phyloP scores from a whole-genome alignment of 495 filamentous ascomycete genomes.

The Neurospora sp. region DNA sequence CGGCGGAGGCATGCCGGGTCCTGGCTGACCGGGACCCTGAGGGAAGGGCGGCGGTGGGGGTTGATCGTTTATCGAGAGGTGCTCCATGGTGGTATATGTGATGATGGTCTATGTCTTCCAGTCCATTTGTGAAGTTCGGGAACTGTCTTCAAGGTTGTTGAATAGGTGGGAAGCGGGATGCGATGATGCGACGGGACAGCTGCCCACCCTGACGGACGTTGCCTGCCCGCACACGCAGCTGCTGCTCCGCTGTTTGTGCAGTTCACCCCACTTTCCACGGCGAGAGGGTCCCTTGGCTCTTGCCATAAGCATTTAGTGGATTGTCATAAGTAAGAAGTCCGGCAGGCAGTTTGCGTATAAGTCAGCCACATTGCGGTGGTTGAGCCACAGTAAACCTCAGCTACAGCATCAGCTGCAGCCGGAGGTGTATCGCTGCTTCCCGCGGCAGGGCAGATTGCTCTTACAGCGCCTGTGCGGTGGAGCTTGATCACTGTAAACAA shows the following conservation, averaged over 20 bases:
- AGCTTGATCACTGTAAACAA: neutral
- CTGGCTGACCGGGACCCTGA: slow-evolving; percentile 5
- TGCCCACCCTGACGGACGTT: neutral
- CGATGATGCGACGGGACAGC: neutral
- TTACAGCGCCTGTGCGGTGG: neutral
- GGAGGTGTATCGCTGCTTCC: neutral
- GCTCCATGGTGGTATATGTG: slow-evolving; percentile 34
- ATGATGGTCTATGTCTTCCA: slow-evolving; percentile 2
- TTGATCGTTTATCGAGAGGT: slow-evolving; percentile 34
- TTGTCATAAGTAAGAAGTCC: neutral
- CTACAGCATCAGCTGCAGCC: neutral
- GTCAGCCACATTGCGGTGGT: neutral
- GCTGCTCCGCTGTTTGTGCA: neutral
- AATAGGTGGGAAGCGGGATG: neutral
- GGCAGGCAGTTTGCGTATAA: neutral
- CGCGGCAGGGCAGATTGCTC: neutral
- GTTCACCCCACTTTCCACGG: neutral
- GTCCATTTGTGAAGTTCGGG: slow-evolving; percentile 4
- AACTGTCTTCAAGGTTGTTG: neutral
- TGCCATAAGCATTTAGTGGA: neutral
- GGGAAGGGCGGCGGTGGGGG: slow-evolving; percentile 21
- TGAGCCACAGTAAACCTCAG: neutral
- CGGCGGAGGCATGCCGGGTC: slow-evolving; percentile 14
- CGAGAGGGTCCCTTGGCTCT: neutral
- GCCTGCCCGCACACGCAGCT: neutral